Percentiles rank a stretch among this genome's conserved stretches.
Evolutionary conservation across 2,329 filamentous ascomycete genomes (phyloP).

Genomic region (Diplodia corticola): DNA sequence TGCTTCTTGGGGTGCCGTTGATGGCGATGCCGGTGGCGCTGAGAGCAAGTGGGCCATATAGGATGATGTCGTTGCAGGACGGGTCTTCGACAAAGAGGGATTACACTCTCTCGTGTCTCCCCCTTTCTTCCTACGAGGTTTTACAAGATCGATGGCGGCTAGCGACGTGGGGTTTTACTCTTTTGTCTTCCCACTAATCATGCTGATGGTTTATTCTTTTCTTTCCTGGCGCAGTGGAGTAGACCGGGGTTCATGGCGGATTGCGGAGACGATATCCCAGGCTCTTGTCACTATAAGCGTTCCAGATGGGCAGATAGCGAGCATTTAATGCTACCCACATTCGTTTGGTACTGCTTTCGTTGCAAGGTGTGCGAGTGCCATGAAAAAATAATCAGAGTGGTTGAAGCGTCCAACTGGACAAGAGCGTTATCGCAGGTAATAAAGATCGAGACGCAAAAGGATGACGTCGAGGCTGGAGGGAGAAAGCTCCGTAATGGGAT

Average conservation of each 20-base stretch:
- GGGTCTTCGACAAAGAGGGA: not conserved
- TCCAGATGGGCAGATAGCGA: not conserved
- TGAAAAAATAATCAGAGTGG: too few species aligned
- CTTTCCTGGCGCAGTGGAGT: not conserved
- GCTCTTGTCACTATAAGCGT: not conserved
- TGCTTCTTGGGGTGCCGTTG: not conserved
- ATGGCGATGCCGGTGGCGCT: not conserved
- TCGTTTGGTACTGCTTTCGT: not conserved
- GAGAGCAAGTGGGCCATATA: not conserved
- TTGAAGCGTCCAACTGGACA: too few species aligned
- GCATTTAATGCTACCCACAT: not conserved
- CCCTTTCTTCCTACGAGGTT: not conserved
- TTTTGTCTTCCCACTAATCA: not conserved
- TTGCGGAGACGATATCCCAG: not conserved
- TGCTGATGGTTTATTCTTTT: not conserved
- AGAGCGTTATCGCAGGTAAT: too few species aligned
- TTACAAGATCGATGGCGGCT: not conserved
- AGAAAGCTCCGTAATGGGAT: not conserved
- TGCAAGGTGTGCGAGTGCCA: too few species aligned
- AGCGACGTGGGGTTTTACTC: not conserved
- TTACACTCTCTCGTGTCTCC: not conserved
- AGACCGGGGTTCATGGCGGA: not conserved
- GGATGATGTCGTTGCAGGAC: not conserved
- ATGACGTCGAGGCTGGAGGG: not conserved
- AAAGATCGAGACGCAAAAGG: too few species aligned